Evolutionary conservation across 805 yeast species (phyloP).

Genomic region (Yamadazyma insecticola): DNA sequence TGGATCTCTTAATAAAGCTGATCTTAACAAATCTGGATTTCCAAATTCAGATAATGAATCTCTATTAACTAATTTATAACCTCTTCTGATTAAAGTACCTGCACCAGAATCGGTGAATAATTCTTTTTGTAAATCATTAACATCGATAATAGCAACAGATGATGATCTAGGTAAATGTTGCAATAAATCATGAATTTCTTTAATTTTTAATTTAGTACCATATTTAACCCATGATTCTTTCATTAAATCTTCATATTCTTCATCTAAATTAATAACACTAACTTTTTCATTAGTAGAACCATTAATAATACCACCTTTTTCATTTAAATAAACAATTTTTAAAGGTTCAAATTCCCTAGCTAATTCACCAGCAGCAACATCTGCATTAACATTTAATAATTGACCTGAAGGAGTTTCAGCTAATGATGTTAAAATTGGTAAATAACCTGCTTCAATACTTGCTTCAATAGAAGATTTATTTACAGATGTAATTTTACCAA

Average conservation of each 20-base stretch:
- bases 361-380: constrained; percentile 97
- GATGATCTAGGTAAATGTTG: constrained; percentile 95
- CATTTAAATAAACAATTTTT: constrained; percentile 93
- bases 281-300: constrained; percentile 90
- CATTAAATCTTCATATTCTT: constrained; percentile 87
- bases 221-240: constrained; percentile 97
- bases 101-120: constrained; percentile 98
- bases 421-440: constrained; percentile 92
- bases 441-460: constrained; percentile 90
- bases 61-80: constrained; percentile 78
- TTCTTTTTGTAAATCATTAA: constrained; percentile 92
- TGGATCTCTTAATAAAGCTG: constrained; percentile 72
- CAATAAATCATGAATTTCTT: constrained; percentile 90
- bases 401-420: constrained; percentile 98
- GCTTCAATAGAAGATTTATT: constrained; percentile 87
- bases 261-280: constrained; percentile 88
- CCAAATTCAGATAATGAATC: constrained; percentile 64
- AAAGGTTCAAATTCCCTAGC: constrained; percentile 96
- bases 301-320: constrained; percentile 94
- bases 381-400: constrained; percentile 95
- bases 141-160: constrained; percentile 95
- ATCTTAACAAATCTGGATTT: constrained; percentile 71
- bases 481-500: constrained; percentile 83
- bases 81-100: constrained; percentile 97
- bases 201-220: constrained; percentile 95